A percentile compares a stretch with the other conserved stretches of the same genome.
Conservation (phyloP, 2,329 filamentous ascomycete species). For the Neonectria faginata region DNA sequence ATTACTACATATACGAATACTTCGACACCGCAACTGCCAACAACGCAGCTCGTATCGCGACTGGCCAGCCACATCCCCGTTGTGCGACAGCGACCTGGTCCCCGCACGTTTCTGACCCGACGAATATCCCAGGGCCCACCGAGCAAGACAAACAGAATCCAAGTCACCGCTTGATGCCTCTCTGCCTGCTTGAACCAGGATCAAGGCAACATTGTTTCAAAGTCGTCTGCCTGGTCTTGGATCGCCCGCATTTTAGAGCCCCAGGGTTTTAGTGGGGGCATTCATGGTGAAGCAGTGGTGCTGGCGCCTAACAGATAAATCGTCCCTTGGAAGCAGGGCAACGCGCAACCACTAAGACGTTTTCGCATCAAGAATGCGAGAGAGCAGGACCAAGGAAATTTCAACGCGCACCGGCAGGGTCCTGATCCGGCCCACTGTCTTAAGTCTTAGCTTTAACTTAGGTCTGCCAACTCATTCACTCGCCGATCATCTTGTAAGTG, state of each 20-base stretch:
- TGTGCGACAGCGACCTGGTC: background rate
- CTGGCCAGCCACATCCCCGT: constrained; percentile 11
- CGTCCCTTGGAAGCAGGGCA: background rate
- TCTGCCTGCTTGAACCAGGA: too few relatives aligned
- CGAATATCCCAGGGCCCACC: background rate
- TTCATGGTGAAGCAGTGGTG: constrained; percentile 41
- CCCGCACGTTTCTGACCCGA: background rate
- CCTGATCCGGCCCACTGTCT: constrained; percentile 16
- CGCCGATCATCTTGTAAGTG: constrained; percentile 26
- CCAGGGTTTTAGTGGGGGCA: constrained; percentile 21
- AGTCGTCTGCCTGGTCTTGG: constrained; percentile 31
- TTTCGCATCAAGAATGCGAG: constrained; percentile 17
- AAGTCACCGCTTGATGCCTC: constrained; percentile 2
- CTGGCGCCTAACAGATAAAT: constrained; percentile 14
- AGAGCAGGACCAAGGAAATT: constrained; percentile 17
- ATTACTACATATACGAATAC: background rate
- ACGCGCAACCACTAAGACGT: background rate
- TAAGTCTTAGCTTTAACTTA: constrained; percentile 2
- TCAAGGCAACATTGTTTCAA: constrained; percentile 35
- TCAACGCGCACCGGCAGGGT: constrained; percentile 24
- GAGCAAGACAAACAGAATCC: background rate
- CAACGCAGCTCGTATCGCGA: constrained; percentile 8
- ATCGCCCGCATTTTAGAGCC: constrained; percentile 21
- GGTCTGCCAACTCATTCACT: constrained; percentile 33
- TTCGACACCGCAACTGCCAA: constrained; percentile 10